phyloP scores from a whole-genome alignment of 345 rosid genomes.

The Eucalyptus caleyi region DNA sequence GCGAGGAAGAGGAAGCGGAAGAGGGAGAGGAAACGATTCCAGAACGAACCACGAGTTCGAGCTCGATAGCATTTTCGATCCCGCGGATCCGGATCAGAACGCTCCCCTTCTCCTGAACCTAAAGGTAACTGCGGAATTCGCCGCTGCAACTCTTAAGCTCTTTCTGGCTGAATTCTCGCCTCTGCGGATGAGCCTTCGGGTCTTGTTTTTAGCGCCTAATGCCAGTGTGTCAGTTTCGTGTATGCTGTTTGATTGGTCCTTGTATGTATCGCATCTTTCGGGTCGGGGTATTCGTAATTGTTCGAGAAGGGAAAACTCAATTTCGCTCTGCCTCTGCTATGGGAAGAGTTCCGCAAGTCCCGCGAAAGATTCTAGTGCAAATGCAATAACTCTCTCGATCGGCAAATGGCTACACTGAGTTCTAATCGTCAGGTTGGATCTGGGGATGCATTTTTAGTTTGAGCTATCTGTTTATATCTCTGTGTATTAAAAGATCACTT shows the following conservation, averaged over 20 bases:
- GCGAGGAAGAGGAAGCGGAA: not conserved
- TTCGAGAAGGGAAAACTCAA: not conserved
- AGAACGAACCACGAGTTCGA: not conserved
- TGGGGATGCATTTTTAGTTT: not conserved
- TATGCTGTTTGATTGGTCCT: not conserved
- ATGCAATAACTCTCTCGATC: not conserved
- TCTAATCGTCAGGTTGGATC: not conserved
- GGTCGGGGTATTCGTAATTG: not conserved
- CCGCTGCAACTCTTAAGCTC: not conserved
- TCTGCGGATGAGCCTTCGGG: not conserved
- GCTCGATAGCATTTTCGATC: not conserved
- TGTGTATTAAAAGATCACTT: not conserved
- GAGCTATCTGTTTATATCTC: not conserved
- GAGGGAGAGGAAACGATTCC: not conserved
- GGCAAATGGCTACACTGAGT: not conserved
- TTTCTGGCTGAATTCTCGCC: not conserved
- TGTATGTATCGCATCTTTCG: not conserved
- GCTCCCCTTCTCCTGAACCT: not conserved
- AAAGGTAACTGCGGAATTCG: not conserved
- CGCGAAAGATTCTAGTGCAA: not conserved
- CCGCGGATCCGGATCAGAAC: not conserved
- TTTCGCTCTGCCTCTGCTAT: not conserved
- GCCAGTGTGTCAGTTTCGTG: not conserved
- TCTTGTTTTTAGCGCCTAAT: not conserved
- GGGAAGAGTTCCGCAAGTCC: not conserved